Base-by-base conservation (phyloP, 2,329 filamentous ascomycete genomes). In the Ophiosphaerella herpotricha region DNA sequence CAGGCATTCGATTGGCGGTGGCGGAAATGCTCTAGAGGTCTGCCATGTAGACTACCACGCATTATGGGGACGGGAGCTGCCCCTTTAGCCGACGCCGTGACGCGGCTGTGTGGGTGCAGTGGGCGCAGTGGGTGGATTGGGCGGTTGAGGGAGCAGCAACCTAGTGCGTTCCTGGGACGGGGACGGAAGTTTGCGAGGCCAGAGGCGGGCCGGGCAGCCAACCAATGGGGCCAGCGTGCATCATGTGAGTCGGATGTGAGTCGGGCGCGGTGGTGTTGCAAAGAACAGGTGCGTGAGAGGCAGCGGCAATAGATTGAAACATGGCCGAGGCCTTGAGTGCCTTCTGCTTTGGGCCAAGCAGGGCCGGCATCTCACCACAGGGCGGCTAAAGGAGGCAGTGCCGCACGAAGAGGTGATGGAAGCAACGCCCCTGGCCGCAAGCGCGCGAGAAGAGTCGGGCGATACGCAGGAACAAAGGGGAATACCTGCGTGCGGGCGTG, bases 301-400 rank as follows among this genome's bases (percentile, higher is more conserved):
- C 50, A 53, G 55, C 55, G 55, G 54, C 54, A 53, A 55, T 55
- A 50, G 50, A 56, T 57, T 61, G 57, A 58, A 63, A 61, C 58
- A 43, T 52, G 54, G 53, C 54, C 57, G 57, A 54, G 60, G 52
- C 51, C 50, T 43, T 48, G 53, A 49, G 50, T 55, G 62, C 58
- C 60, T 62, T 57, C 62, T 64, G 48, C 35, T 59, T 65, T 54
- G 54, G 60, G 59, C 49, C 45, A 51, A 52, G 51, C 50, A 39
- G 41, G 48, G 39, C 54, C 50, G 52, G 52, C 52, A 52, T 51
- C 50, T 46, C 43, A 40, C 39, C 43, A 43, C 18, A 50, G 52
- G 61, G 62, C 60, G 62, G 60, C 50, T 65, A 65, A 51, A 61
- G 33, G 60, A 61, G 62, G 62, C 60, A 62, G 62, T 63, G 61